Evolutionary conservation across 805 yeast species (phyloP), one percentile per base, ranked within the genome.

Genomic region (Barnettozyma sucrosica): DNA sequence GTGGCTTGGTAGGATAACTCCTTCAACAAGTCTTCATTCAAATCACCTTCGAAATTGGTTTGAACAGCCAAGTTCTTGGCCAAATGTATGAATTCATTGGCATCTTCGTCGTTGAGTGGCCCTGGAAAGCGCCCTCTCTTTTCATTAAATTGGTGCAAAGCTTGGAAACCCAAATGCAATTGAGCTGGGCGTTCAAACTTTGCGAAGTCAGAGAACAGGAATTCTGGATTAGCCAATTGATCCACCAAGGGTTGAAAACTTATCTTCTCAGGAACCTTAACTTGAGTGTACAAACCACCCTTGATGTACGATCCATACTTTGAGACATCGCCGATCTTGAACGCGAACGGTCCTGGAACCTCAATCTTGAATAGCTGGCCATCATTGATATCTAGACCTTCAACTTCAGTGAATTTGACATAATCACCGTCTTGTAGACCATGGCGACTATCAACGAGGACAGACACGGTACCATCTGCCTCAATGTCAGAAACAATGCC

Each of bases 301-400:
- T 80, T 81, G 45, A 70, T 66, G 62, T 89, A 93, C 2, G 72
- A 66, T 20, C 90, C 96, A 49, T 79, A 71, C 47, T 79, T 75
- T 20, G 69, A 59, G 0, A 75, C 72, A 47, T 66, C 67, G 14
- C 76, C 80, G 50, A 92, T 79, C 62, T 79, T 81, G 74, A 86
- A 93, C 3, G 97, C 95, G 63, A 79, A 89, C n/a, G 99, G 99
- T 14, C 98, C 99, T 51, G 85, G 73, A 2, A 89, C 97, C 61
- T 81, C 84, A 45, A 93, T 79, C 62, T 85, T 84, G 63, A 74
- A 80, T 14, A 89, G 76, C 47, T 76, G 68, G 5, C 92, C 95
- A 55, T 81, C 82, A 64, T 90, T 87, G 52, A 89, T 70, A 52
- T 77, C 81, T 62, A 89, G 72, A 36, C 98, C 98, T 61, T 82